phyloP scores from a whole-genome alignment of 495 filamentous ascomycete species.

The Beverwykella pulmonaria region DNA sequence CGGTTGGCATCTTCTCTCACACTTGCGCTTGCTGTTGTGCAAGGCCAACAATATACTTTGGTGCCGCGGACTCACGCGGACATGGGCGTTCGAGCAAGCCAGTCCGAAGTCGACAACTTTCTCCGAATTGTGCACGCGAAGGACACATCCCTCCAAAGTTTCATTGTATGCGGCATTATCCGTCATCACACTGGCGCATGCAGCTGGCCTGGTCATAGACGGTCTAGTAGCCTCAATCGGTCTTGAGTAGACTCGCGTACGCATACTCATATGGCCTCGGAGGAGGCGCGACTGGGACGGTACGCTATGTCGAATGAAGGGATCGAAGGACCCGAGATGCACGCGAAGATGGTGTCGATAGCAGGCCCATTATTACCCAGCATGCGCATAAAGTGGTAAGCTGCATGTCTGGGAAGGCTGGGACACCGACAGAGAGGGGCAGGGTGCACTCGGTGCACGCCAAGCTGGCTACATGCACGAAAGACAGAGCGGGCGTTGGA shows the following conservation, averaged over 20 bases:
- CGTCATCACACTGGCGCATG: constrained; percentile 1
- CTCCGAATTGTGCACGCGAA: background rate
- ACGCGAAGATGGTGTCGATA: constrained; percentile 11
- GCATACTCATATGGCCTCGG: constrained; percentile 10
- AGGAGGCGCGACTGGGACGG: background rate
- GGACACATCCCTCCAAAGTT: no score
- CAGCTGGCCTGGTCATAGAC: constrained; percentile 6
- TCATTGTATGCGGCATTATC: background rate
- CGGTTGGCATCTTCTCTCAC: background rate
- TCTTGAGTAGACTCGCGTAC: constrained; percentile 14
- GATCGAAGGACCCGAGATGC: constrained; percentile 26
- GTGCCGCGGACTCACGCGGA: constrained; percentile 23
- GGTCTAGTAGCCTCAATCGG: constrained; percentile 5
- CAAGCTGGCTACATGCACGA: constrained; percentile 32
- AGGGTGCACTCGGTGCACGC: constrained; percentile 15
- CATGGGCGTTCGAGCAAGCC: background rate
- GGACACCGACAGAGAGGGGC: constrained; percentile 22
- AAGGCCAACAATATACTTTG: background rate
- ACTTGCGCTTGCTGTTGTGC: background rate
- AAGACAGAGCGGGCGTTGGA: constrained; percentile 28
- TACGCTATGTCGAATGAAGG: constrained; percentile 15
- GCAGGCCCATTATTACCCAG: constrained; percentile 26
- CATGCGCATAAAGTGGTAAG: constrained; percentile 31
- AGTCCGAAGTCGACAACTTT: background rate
- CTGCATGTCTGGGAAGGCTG: constrained; percentile 30